Percentiles rank a stretch among this genome's conserved stretches.
Evolutionary conservation across 345 rosid genomes (phyloP).

Genomic region (Salix viminalis): DNA sequence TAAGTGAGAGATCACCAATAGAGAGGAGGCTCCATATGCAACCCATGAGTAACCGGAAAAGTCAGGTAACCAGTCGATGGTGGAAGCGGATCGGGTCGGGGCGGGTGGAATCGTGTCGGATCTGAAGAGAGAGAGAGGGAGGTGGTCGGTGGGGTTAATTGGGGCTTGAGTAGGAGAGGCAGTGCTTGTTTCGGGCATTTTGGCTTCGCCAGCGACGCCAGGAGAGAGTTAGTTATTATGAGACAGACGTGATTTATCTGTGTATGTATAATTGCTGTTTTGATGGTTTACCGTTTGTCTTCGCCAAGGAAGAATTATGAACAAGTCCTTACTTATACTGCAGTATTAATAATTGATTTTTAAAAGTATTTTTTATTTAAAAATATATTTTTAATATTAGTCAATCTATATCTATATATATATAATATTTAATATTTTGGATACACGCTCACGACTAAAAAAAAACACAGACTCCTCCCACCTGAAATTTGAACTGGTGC

Average conservation of each 20-base stretch:
- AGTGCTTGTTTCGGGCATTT: conserved; percentile 39
- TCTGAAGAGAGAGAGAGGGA: conserved; percentile 55
- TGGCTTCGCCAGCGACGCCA: not conserved
- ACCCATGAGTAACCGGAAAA: conserved; percentile 87
- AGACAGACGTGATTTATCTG: too few relatives aligned
- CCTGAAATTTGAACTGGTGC: not conserved
- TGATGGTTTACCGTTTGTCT: too few relatives aligned
- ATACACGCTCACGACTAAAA: not conserved
- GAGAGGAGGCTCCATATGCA: conserved; percentile 88
- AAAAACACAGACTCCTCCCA: not conserved
- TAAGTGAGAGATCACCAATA: conserved; percentile 76
- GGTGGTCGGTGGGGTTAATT: conserved; percentile 48
- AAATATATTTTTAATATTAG: too few relatives aligned
- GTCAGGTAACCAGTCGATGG: conserved; percentile 85
- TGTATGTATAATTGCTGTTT: too few relatives aligned
- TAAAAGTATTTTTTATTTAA: too few relatives aligned
- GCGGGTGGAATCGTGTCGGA: conserved; percentile 68
- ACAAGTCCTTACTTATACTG: too few relatives aligned
- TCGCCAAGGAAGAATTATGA: too few relatives aligned
- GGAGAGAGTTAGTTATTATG: too few relatives aligned
- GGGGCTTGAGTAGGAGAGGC: conserved; percentile 10
- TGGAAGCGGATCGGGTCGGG: conserved; percentile 53
- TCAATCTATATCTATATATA: too few relatives aligned
- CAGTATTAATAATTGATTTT: too few relatives aligned
- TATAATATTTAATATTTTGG: too few relatives aligned